These are phyloP conservation scores for Amanita polypyramis DNA, from an alignment of 768 basidiomycete genomes.

Conservation along the genomic window DNA sequence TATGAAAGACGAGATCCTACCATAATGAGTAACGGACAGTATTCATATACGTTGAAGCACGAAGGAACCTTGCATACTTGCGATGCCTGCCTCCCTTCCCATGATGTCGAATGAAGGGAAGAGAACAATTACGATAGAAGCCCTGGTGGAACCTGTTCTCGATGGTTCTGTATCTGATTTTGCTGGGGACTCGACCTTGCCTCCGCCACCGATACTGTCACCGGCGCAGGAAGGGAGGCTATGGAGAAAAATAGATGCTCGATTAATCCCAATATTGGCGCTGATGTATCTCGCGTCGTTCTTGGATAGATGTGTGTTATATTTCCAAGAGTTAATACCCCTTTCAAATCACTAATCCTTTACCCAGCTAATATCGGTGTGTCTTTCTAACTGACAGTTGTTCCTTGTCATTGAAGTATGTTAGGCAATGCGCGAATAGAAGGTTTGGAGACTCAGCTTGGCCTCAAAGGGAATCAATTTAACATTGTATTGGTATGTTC, in stretches of 20 bases:
- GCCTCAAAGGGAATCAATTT: conserved; percentile 48
- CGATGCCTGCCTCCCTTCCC: too few relatives aligned
- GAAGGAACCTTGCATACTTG: too few relatives aligned
- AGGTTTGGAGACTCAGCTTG: conserved; percentile 45
- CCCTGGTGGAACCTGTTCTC: too few relatives aligned
- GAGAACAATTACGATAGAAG: too few relatives aligned
- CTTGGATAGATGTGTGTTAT: conserved; percentile 42
- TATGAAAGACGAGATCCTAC: too few relatives aligned
- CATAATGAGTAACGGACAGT: too few relatives aligned
- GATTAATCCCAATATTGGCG: conserved; percentile 47
- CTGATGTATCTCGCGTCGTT: conserved; percentile 56
- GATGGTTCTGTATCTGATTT: conserved; percentile 21
- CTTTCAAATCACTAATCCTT: neutral
- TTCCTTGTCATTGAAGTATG: conserved; percentile 5
- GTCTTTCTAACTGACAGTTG: conserved; percentile 1
- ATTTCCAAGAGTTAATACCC: neutral
- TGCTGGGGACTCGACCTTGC: conserved; percentile 33
- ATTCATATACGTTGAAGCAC: too few relatives aligned
- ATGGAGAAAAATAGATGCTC: conserved; percentile 47
- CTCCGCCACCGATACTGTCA: conserved; percentile 35
- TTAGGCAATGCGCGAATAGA: conserved; percentile 57
- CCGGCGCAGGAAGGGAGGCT: conserved; percentile 39
- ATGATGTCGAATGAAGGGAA: too few relatives aligned
- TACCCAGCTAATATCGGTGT: conserved; percentile 45
- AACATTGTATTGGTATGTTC: conserved; percentile 50